phyloP scores from a whole-genome alignment of 2,329 filamentous ascomycete genomes.

The Westerdykella ornata region DNA sequence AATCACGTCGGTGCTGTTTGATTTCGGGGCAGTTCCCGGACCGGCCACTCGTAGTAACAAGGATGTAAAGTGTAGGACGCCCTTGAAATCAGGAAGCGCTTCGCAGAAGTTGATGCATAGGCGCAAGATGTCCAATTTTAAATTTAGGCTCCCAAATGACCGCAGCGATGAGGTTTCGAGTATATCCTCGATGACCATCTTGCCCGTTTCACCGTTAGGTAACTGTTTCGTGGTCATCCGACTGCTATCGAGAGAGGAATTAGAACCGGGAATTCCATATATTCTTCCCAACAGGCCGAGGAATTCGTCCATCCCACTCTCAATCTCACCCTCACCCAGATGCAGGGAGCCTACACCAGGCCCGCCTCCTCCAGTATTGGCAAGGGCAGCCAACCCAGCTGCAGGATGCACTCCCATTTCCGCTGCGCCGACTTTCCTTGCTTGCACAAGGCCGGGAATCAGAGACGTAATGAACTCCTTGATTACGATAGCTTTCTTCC shows the following conservation, averaged over 20 bases:
- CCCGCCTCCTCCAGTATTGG: slow-evolving; percentile 45
- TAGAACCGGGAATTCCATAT: slow-evolving; percentile 38
- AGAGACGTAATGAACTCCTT: slow-evolving; percentile 78
- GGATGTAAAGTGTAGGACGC: slow-evolving; percentile 81
- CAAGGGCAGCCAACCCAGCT: slow-evolving; percentile 71
- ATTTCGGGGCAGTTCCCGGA: slow-evolving; percentile 65
- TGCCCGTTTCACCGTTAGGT: slow-evolving; percentile 30
- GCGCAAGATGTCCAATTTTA: slow-evolving; percentile 81
- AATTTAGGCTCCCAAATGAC: slow-evolving; percentile 64
- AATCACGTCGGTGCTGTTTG: slow-evolving; percentile 60
- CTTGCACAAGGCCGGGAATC: slow-evolving; percentile 79
- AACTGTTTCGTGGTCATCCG: slow-evolving; percentile 33
- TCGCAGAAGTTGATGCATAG: slow-evolving; percentile 93
- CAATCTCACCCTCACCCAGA: slow-evolving; percentile 32
- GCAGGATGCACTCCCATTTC: slow-evolving; percentile 94
- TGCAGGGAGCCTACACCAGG: slow-evolving; percentile 74
- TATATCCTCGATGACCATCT: slow-evolving; percentile 47
- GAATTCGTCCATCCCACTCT: slow-evolving; percentile 39
- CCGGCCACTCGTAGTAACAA: slow-evolving; percentile 77
- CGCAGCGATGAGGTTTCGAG: slow-evolving; percentile 48
- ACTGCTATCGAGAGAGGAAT: slow-evolving; percentile 8
- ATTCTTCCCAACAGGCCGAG: slow-evolving; percentile 37
- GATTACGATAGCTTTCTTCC: slow-evolving; percentile 87
- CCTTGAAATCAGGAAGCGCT: slow-evolving; percentile 83
- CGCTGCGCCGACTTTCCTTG: slow-evolving; percentile 86